phyloP scores from a whole-genome alignment of 2,329 filamentous ascomycete species.

The Akanthomyces dipterigenus region DNA sequence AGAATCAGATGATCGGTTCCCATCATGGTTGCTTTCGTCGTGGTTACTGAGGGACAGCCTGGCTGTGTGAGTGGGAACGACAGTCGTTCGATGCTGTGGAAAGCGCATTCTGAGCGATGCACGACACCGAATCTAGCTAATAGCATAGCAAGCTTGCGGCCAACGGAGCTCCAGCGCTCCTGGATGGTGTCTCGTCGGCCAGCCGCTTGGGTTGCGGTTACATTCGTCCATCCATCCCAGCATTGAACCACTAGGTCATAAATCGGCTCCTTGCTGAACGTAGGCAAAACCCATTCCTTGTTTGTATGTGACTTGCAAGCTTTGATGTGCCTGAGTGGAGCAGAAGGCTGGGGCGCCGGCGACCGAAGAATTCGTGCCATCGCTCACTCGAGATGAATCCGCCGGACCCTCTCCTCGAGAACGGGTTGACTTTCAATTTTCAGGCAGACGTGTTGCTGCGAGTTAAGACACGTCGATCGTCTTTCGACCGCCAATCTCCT shows the following conservation, averaged over 20 bases:
- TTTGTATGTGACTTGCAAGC: neutral
- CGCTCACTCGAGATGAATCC: neutral
- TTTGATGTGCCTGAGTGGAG: neutral
- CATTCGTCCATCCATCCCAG: neutral
- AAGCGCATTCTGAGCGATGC: neutral
- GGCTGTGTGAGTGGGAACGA: neutral
- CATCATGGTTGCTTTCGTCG: neutral
- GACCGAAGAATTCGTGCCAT: neutral
- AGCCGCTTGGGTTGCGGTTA: neutral
- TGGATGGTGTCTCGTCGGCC: neutral
- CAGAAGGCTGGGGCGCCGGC: neutral
- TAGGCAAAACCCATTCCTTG: neutral
- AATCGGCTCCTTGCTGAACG: neutral
- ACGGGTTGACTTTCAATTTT: neutral
- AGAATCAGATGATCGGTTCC: neutral
- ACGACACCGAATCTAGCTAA: neutral
- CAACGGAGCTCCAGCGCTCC: no score
- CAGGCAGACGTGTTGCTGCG: neutral
- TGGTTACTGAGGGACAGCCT: neutral
- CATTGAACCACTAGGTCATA: neutral
- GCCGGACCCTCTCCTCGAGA: neutral
- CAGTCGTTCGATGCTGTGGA: constrained; percentile 1
- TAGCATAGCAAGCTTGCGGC: no score
- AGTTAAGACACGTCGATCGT: neutral
- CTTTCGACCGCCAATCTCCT: neutral